Base-by-base conservation (phyloP, 2,329 filamentous ascomycete genomes). In the Phoma sp. region DNA sequence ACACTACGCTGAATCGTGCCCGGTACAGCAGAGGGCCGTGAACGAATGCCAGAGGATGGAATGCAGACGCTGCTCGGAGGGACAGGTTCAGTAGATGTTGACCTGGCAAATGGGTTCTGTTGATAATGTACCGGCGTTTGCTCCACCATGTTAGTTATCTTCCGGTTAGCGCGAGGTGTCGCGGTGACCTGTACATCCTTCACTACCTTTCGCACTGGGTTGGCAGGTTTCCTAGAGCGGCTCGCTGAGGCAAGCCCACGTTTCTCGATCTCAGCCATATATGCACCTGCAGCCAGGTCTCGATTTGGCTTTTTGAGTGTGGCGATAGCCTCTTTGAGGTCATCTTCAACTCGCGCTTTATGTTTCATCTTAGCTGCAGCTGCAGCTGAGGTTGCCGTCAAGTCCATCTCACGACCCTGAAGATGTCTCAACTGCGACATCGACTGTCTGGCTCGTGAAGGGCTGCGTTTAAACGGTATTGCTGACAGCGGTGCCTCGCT, bases 301-400 rank as follows among this genome's bases (percentile, higher is more conserved):
- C 90, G 84, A 65, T 93, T 92, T 1, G 90, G 90, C 72, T 87
- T 91, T 70, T 89, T 87, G 37, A 93, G 72, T 8, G 86, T 83
- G 5, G 83, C 84, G 44, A 95, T 93, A 7, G 90, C 90, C 54
- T 90, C 84, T 61, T 86, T 84, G 30, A 93, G 75, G 66, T 92
- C 87, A 25, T 86, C 84, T 42, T 91, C 86, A 2, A 91, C 81
- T 22, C 83, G 75, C 2, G 86, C 87, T 67, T 88, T 88, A 70
- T 85, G 89, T 64, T 79, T 85, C 29, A 83, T 80, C 72, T 84
- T 90, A 1, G 77, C 70, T 51, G 86, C 84, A 2, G 81, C 80
- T 27, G 80, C 72, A 32, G 78, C 80, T 25, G 79, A 79, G 58
- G 82, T 78, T 61, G 81, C 82, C 48, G 75, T 80, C 60, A 85